Evolutionary conservation across 441 rosid species (phyloP), one percentile per base, ranked within the genome.

Genomic region (Bruguiera hainesii): DNA sequence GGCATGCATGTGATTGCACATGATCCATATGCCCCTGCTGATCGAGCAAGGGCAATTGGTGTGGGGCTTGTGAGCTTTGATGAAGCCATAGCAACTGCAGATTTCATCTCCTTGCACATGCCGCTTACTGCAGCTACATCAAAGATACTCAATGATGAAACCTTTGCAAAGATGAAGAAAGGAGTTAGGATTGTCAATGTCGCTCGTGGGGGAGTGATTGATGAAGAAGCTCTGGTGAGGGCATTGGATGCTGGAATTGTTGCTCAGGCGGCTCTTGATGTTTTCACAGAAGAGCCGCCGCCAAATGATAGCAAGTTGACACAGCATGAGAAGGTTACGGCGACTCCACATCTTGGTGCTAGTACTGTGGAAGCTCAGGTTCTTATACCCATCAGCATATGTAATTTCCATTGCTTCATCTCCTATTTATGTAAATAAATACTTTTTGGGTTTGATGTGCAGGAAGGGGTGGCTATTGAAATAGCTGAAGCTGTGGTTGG

Each of bases 401-500:
- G 18, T 55, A 23, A 23, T 4, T 23, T 26, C 6, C 28, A 55
- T 23, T 55, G 58, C 58, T 23, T 5, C 25, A 15, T 21, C 23
- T 53, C 26, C 57, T 8, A 21, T 10, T 21, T 13, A 23, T 23
- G 58, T 23, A 9, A 55, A 20, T 4, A 8, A 3, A 55, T 23
- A 11, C 16, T 26, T 4, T 21, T 21, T 9, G 58, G 58, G 29
- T 60, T 71, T 66, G 29, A 35, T 61, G 53, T 69, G 61, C 76
- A 88, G 93, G 96, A 89, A 84, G 96, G 96, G 68, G 96, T 89
- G 61, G 93, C 96, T 30, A 84, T 89, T n/a, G 96, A 89, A 78
- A 85, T 89, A 49, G 96, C 93, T 35, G 96, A 89, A 78, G 96
- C 96, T 63, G 96, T 89, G 65, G 91, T 87, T 69, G 96, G 96